These are phyloP conservation scores for Trametes coccinea DNA, from an alignment of 768 basidiomycete genomes.

Conservation along the genomic window DNA sequence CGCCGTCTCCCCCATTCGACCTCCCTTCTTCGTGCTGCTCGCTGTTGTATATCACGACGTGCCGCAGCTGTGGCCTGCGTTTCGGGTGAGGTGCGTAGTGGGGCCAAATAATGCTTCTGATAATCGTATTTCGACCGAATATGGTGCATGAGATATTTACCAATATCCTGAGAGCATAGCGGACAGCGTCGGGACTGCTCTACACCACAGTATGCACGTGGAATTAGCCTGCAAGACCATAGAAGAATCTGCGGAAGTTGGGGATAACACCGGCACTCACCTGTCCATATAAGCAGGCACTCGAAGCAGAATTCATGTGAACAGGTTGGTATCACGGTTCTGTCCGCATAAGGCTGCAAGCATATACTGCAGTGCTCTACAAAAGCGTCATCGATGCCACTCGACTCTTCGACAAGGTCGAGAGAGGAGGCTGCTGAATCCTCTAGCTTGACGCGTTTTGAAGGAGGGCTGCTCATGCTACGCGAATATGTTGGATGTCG, in stretches of 20 bases:
- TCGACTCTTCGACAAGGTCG: background rate
- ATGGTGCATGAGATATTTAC: slow-evolving; percentile 76
- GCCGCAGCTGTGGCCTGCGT: slow-evolving; percentile 34
- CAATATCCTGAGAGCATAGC: slow-evolving; percentile 66
- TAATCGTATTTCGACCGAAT: slow-evolving; percentile 80
- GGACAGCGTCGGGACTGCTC: slow-evolving; percentile 81
- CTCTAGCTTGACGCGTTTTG: slow-evolving; percentile 24
- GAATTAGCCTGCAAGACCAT: no score
- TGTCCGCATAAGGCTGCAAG: slow-evolving; percentile 71
- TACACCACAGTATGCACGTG: slow-evolving; percentile 27
- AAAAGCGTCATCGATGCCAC: slow-evolving; percentile 38
- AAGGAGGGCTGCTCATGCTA: slow-evolving; percentile 9
- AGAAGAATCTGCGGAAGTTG: background rate
- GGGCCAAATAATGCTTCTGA: slow-evolving; percentile 75
- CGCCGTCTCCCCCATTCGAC: slow-evolving; percentile 59
- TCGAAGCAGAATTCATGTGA: slow-evolving; percentile 95
- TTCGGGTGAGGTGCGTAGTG: slow-evolving; percentile 56
- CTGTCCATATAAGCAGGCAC: slow-evolving; percentile 84
- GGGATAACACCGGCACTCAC: slow-evolving; percentile 42
- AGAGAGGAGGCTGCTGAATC: slow-evolving; percentile 5
- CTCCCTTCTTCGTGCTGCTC: slow-evolving; percentile 38
- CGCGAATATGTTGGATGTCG: no score
- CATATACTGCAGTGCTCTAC: slow-evolving; percentile 84
- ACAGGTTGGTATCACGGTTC: slow-evolving; percentile 80
- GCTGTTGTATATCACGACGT: slow-evolving; percentile 33